phyloP scores from a whole-genome alignment of 371 early-diverging fungal genomes.

The Modicella reniformis region DNA sequence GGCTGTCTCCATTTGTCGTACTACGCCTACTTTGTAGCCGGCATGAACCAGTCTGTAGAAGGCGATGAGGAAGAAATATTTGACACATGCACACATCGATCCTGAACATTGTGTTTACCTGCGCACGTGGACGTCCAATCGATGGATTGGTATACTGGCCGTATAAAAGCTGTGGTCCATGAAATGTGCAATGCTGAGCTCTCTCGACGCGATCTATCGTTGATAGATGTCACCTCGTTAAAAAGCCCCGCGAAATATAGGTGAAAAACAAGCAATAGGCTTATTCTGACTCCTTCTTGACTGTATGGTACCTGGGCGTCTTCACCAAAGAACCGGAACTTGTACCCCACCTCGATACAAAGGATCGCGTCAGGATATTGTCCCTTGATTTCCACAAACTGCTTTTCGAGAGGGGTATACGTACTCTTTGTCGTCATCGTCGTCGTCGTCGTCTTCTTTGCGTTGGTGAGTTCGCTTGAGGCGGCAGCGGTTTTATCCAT shows the following conservation, averaged over 20 bases:
- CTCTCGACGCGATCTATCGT: constrained; percentile 70
- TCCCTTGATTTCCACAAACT: constrained; percentile 78
- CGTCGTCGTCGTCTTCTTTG: constrained; percentile 25
- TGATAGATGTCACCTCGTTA: too few species aligned
- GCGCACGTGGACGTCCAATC: constrained; percentile 80
- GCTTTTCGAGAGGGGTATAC: constrained; percentile 84
- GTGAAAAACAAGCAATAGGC: too few species aligned
- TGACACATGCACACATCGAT: background rate
- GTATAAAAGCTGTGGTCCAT: constrained; percentile 81
- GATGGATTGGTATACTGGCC: constrained; percentile 82
- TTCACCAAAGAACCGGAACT: constrained; percentile 84
- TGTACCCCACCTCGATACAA: constrained; percentile 90
- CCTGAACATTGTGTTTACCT: constrained; percentile 53
- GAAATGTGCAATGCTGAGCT: constrained; percentile 81
- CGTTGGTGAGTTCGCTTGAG: constrained; percentile 6
- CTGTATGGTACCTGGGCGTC: constrained; percentile 65
- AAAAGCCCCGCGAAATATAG: too few species aligned
- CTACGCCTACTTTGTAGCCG: constrained; percentile 87
- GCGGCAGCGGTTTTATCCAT: background rate
- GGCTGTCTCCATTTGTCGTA: constrained; percentile 87
- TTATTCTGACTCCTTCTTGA: background rate
- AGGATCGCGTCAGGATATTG: constrained; percentile 77
- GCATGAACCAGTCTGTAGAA: constrained; percentile 77
- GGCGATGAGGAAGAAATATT: background rate
- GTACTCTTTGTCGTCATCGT: constrained; percentile 56